Evolutionary conservation across 2,329 filamentous ascomycete species (phyloP), one percentile per base, ranked within the genome.

Genomic region (Trichoderma polysporum): DNA sequence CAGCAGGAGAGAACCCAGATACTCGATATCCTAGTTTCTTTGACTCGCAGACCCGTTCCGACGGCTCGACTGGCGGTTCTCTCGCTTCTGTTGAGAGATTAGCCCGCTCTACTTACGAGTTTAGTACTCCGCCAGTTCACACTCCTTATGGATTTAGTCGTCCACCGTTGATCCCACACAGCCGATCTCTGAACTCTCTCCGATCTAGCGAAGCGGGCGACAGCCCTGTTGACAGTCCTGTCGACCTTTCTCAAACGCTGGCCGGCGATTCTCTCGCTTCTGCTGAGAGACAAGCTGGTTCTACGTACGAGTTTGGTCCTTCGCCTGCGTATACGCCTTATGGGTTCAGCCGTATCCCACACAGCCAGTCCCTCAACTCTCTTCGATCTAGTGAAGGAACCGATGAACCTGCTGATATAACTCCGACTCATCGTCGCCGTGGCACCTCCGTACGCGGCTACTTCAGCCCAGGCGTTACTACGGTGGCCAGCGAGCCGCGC

Each of bases 401-500:
- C 15, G 31, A 53, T 2, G 41, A 29, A 8, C 47, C 57, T 6
- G 13, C 47, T 5, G 35, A 41, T 7, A n/a, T 49, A 10, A 54
- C 47, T 5, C 52, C 59, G 9, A 29, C 63, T 41, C 65, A 35
- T 4, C 64, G 68, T 31, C 65, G 54, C 31, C 19, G 8, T 22
- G 13, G 41, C 15, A 31, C 47, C 2, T 52, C 49, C 25, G 61
- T 35, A 0, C 29, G 53, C 13, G 37, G 58, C 12, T 66, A 66
- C 12, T 66, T 66, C 39, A 70, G 69, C 45, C 69, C 70, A 3
- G 50, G 31, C 1, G 8, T 41, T 12, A 39, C 62, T 13, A 39
- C 31, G 12, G 68, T 71, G 70, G 39, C 73, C 77, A 57, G 80
- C 79, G 0, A 82, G 71, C 80, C 81, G 2, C 78, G 79, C 64